Evolutionary conservation across 2,329 filamentous ascomycete species (phyloP).

Genomic region (Ophiostoma angusticollis): DNA sequence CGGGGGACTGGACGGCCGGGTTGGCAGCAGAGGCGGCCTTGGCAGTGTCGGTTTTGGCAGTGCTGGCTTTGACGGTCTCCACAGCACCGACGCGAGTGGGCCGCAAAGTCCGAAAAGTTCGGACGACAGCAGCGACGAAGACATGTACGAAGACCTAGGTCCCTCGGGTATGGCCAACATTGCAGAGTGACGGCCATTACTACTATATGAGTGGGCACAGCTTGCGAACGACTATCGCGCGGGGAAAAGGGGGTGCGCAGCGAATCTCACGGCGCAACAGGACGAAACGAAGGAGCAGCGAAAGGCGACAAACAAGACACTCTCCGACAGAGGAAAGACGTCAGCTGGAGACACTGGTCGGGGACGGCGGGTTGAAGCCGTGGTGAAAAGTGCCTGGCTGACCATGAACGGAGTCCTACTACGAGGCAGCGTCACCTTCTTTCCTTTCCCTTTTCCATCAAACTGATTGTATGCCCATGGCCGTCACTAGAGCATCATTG

Average conservation of each 20-base stretch:
- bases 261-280: neutral
- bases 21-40: conserved; percentile 18
- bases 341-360: no score
- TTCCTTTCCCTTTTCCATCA: no score
- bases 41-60: conserved; percentile 11
- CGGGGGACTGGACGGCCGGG: conserved; percentile 14
- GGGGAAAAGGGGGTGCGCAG: neutral
- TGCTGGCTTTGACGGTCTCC: conserved; percentile 28
- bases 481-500: no score
- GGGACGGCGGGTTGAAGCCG: no score
- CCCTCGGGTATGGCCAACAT: conserved; percentile 20
- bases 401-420: no score
- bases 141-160: conserved; percentile 35
- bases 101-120: conserved; percentile 38
- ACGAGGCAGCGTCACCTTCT: no score
- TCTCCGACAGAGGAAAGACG: no score
- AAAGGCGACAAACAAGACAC: no score
- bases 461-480: no score
- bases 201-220: neutral
- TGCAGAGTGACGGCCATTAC: conserved; percentile 6
- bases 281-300: no score
- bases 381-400: no score
- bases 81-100: conserved; percentile 35
- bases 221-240: no score
- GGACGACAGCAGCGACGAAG: conserved; percentile 41